Evolutionary conservation across 2,329 filamentous ascomycete genomes (phyloP).

Genomic region (Didymella pomorum): DNA sequence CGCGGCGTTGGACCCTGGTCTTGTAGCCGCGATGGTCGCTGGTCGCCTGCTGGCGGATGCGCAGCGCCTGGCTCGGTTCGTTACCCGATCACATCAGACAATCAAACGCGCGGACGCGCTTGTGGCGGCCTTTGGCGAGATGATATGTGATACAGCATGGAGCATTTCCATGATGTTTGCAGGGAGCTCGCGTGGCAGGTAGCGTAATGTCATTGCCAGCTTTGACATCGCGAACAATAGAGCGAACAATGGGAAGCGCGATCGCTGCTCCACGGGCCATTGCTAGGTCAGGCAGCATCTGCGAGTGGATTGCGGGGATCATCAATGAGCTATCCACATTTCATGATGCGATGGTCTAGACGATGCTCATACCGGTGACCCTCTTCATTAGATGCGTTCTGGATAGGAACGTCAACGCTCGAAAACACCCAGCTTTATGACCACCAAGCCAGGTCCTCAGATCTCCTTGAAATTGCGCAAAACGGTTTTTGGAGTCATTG

Average conservation of each 20-base stretch:
- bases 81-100: slow-evolving; percentile 14
- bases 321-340: not conserved
- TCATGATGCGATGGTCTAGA: not conserved
- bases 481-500: not conserved
- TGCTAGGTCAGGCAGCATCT: slow-evolving; percentile 4
- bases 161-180: slow-evolving; percentile 1
- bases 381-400: not conserved
- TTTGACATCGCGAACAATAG: slow-evolving; percentile 1
- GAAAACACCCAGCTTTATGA: not conserved
- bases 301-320: slow-evolving; percentile 5
- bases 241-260: slow-evolving; percentile 2
- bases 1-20: slow-evolving; percentile 9
- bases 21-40: slow-evolving; percentile 11
- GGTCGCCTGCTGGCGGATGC: slow-evolving; percentile 18
- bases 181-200: slow-evolving; percentile 4
- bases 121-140: slow-evolving; percentile 9
- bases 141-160: slow-evolving; percentile 8
- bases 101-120: slow-evolving; percentile 11
- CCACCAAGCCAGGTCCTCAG: not conserved
- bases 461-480: not conserved
- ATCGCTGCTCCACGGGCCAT: not conserved
- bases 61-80: slow-evolving; percentile 18
- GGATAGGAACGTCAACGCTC: not conserved
- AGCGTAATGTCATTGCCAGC: not conserved
- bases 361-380: not conserved